Base-by-base conservation (phyloP, 2,329 filamentous ascomycete species). In the Exutisphaerella laricina region DNA sequence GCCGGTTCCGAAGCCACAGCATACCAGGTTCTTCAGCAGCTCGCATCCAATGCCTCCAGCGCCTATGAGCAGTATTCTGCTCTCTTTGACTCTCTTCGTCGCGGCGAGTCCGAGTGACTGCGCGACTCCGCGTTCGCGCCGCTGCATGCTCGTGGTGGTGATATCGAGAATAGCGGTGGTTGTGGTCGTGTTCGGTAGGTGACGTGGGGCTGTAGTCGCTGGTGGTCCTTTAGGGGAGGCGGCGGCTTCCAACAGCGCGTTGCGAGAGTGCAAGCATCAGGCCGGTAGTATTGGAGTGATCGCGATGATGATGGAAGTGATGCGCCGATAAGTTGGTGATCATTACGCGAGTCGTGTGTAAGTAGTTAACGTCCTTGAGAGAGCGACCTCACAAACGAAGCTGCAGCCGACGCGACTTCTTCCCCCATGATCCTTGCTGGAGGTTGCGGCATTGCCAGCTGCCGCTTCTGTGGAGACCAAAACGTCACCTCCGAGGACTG, bases 31-130 rank as follows among this genome's bases (percentile, higher is more conserved):
- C 74, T 98, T 98, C 52, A 98, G 79, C 5, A 98, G 77, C 70
- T 98, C 92, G 70, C 92, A 98, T 57, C 92, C 92, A 62, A 98
- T 98, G 50, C 92, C 92, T 49, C 92, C 92, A 43, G 92, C 92
- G 58, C 92, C 92, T 44, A 98, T 90, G 74, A 98, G 88, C 45
- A 98, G 75, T 40, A 96, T 56, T 12, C 59, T 48, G 45, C 60
- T 62, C 42, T 57, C 54, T 44, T 61, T 61, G 36, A 62, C 55
- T 16, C 49, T 54, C 45, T 54, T 55, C 4, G 50, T 70, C 59
- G 88, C 80, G 34, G 85, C 72, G 25, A 73, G 71, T 49, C 84
- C 84, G 39, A 89, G 74, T 48, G 85, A 85, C 66, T 84, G 79
- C 51, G 74, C 63, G 40, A 70, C 60, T 55, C 66, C 70, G 45